A percentile compares a stretch with the other conserved stretches of the same genome.
Conservation (phyloP, 345 rosid genomes). For the Adansonia digitata region DNA sequence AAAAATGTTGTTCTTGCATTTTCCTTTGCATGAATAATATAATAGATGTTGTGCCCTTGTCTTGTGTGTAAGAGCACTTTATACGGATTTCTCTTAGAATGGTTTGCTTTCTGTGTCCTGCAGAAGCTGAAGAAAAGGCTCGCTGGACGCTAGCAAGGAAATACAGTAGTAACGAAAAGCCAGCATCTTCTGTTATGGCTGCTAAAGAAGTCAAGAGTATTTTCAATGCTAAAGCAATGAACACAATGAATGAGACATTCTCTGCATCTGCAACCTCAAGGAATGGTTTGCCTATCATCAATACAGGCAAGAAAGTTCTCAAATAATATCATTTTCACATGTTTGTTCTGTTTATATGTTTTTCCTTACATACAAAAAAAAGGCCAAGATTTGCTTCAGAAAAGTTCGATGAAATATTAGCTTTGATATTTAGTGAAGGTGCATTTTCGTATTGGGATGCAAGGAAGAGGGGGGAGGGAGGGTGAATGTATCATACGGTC, state of each 20-base stretch:
- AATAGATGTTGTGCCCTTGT: not conserved
- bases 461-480: no score
- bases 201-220: not conserved
- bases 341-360: not conserved
- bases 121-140: not conserved
- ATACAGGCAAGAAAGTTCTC: not conserved
- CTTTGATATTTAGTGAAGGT: no score
- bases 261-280: not conserved
- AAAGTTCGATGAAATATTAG: not conserved
- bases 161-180: not conserved
- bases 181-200: not conserved
- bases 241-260: not conserved
- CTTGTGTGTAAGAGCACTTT: not conserved
- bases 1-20: not conserved
- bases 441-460: no score
- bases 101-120: not conserved
- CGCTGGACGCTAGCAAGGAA: not conserved
- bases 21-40: not conserved
- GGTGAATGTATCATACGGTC: no score
- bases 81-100: not conserved
- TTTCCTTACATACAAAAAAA: not conserved
- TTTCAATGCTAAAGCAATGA: not conserved
- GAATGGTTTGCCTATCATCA: not conserved
- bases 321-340: not conserved
- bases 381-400: not conserved